A percentile compares a stretch with the other conserved stretches of the same genome.
Evolutionary conservation across 768 basidiomycete genomes (phyloP).

Genomic region (Termitomyces bulborhizus): DNA sequence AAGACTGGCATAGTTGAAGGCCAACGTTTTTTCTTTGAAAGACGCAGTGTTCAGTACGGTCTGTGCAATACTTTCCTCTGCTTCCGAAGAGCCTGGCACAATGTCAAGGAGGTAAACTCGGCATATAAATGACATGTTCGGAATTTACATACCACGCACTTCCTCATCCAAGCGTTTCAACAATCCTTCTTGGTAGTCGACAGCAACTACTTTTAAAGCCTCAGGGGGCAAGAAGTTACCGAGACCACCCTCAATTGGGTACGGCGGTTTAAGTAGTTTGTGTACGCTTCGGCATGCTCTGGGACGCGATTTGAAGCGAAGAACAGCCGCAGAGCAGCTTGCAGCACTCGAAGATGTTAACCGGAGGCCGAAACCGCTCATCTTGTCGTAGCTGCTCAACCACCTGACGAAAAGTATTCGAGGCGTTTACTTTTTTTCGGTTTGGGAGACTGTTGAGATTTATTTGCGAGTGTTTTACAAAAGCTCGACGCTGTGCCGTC

Average conservation of each 20-base stretch:
- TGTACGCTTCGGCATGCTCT: constrained; percentile 38
- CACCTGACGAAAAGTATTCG: constrained; percentile 5
- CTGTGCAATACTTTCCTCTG: constrained; percentile 55
- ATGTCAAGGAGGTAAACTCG: constrained; percentile 2
- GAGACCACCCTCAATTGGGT: constrained; percentile 64
- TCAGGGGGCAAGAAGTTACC: constrained; percentile 71
- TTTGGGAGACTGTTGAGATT: neutral
- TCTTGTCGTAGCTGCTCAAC: constrained; percentile 10
- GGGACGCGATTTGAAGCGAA: constrained; percentile 17
- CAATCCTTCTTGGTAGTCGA: constrained; percentile 85
- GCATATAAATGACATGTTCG: neutral
- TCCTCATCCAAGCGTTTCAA: constrained; percentile 72
- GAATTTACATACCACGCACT: constrained; percentile 51
- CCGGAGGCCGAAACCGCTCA: constrained; percentile 24
- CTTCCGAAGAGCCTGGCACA: constrained; percentile 48
- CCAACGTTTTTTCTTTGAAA: constrained; percentile 51
- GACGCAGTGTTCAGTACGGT: constrained; percentile 65
- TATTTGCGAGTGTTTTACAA: constrained; percentile 27
- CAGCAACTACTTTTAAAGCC: constrained; percentile 65
- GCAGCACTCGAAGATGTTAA: constrained; percentile 19
- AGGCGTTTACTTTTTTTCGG: constrained; percentile 5
- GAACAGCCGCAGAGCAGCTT: constrained; percentile 12
- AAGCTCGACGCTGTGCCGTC: constrained; percentile 14
- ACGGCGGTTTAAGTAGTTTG: constrained; percentile 49
- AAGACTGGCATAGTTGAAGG: constrained; percentile 88